Base-by-base conservation (phyloP, 75 land plant genomes). In the Selaginella tamariscina region DNA sequence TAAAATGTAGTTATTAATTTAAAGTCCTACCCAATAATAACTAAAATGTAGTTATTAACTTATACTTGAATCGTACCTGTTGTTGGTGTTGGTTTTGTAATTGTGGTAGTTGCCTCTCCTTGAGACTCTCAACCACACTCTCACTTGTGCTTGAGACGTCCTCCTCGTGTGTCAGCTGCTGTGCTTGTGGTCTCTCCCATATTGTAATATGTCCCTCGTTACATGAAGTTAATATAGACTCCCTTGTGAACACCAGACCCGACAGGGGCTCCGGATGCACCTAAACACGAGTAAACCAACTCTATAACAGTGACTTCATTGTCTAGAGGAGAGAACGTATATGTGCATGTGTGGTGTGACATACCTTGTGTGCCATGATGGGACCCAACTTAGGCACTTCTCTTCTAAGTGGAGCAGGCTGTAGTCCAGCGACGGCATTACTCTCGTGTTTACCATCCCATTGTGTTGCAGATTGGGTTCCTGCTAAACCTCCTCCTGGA, bases 331-430 rank as follows among this genome's bases (percentile, higher is more conserved):
- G n/a, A n/a, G n/a, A n/a, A n/a, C n/a, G n/a, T n/a, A n/a, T n/a
- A n/a, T n/a, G n/a, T n/a, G n/a, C n/a, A n/a, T n/a, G n/a, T n/a
- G n/a, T n/a, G n/a, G n/a, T n/a, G n/a, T n/a, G n/a, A n/a, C n/a
- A n/a, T n/a, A n/a, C 89, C 33, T 93, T 93, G 67, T 92, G 95
- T 56, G 86, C 85, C 70, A 89, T 84, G 0, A 89, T 55, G 56
- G 97, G 97, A 0, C 95, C 85, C 39, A 92, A 70, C 76, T 92
- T 92, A 18, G 97, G 97, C 68, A 92, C 95, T 69, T 92, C 95
- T 71, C 84, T 68, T 73, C 93, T 86, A 66, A 87, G 75, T 30
- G 97, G 97, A 32, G 97, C 90, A 27, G 95, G 84, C 67, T 89
- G 97, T 18, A 92, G 78, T 9, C 85, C 82, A 1, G 89, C 90